Evolutionary conservation across 805 yeast species (phyloP).

Genomic region (Candida michaelii): DNA sequence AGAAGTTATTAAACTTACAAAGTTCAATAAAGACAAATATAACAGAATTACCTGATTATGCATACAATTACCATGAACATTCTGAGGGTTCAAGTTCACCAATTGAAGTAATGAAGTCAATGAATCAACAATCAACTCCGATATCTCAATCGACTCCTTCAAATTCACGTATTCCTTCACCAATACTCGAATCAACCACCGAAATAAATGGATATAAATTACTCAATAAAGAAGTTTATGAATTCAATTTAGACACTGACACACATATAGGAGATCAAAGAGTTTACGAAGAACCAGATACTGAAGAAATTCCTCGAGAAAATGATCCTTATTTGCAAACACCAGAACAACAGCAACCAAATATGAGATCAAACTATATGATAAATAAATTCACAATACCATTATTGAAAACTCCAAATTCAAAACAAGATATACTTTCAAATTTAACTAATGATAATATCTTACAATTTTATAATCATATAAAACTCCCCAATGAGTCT

Average conservation of each 20-base stretch:
- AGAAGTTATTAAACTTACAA: constrained; percentile 30
- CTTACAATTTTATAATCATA: constrained; percentile 25
- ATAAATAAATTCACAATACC: constrained; percentile 12
- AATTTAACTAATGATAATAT: constrained; percentile 23
- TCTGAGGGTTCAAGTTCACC: constrained; percentile 14
- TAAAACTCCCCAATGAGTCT: constrained; percentile 16
- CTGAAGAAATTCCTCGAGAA: constrained; percentile 5
- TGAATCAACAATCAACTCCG: constrained; percentile 30
- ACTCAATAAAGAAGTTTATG: constrained; percentile 10
- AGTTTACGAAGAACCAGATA: constrained; percentile 1
- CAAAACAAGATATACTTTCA: constrained; percentile 13
- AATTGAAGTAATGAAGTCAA: constrained; percentile 7
- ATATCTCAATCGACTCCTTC: constrained; percentile 46
- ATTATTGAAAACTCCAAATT: constrained; percentile 12
- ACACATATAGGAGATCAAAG: constrained; percentile 1
- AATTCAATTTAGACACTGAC: constrained; percentile 1
- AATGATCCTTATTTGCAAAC: constrained; percentile 18
- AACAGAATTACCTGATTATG: constrained; percentile 14
- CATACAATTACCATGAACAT: constrained; percentile 10
- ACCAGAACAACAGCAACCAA: constrained; percentile 3
- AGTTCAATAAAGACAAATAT: constrained; percentile 30
- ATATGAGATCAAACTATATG: constrained; percentile 8
- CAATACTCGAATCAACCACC: constrained; percentile 1
- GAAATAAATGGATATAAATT: constrained; percentile 14
- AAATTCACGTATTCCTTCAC: constrained; percentile 26